A percentile compares a stretch with the other conserved stretches of the same genome.
Evolutionary conservation across 345 rosid genomes (phyloP).

Genomic region (Eucalyptus cladocalyx): DNA sequence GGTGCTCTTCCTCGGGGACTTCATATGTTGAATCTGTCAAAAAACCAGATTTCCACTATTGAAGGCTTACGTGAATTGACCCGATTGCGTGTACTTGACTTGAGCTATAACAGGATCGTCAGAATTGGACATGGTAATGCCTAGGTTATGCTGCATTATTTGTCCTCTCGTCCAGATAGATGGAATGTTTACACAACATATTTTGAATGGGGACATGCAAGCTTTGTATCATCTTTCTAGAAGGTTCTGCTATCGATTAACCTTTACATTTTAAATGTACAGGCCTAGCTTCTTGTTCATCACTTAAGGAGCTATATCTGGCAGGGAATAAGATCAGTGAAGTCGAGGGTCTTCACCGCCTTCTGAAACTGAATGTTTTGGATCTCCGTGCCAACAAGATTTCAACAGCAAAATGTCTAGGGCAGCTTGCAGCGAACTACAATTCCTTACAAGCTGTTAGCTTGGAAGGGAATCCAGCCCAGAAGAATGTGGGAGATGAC

Average conservation of each 20-base stretch:
- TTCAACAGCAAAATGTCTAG: conserved; percentile 73
- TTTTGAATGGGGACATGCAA: not conserved
- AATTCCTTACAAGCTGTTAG: conserved; percentile 87
- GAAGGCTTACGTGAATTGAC: conserved; percentile 94
- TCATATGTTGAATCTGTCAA: conserved; percentile 66
- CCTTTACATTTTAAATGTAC: not conserved
- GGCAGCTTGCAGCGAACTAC: conserved; percentile 97
- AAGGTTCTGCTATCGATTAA: not conserved
- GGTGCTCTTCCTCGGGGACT: conserved; percentile 96
- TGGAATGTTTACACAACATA: not conserved
- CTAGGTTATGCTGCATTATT: not conserved
- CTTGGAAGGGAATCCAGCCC: conserved; percentile 97
- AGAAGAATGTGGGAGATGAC: conserved; percentile 94
- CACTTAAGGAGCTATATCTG: conserved; percentile 87
- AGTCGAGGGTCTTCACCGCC: conserved; percentile 95
- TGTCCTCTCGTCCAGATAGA: not conserved
- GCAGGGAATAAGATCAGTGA: conserved; percentile 92
- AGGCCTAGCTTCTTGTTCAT: conserved; percentile 95
- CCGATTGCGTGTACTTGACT: conserved; percentile 79
- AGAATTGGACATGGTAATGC: conserved; percentile 86
- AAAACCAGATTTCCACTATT: conserved; percentile 68
- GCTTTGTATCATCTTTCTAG: not conserved
- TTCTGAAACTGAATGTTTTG: conserved; percentile 64
- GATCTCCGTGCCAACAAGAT: conserved; percentile 92
- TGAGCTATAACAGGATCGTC: conserved; percentile 82